Evolutionary conservation across 2,329 filamentous ascomycete genomes (phyloP), one percentile per base, ranked within the genome.

Genomic region (Shiraia sp.): DNA sequence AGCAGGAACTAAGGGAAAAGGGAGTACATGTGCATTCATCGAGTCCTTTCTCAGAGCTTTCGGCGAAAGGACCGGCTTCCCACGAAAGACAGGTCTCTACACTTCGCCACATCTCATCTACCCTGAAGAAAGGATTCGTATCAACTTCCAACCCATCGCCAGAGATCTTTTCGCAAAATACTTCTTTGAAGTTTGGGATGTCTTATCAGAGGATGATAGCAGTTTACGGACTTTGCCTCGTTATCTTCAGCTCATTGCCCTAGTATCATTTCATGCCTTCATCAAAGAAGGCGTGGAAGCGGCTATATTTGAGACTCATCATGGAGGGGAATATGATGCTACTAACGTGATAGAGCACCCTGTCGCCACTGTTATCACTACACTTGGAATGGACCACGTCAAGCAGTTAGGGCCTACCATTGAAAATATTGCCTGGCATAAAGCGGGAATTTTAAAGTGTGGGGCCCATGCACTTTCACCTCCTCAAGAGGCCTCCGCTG

Each of bases 1-100:
- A 17, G 80, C 85, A 16, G 86, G 86, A 4, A 89, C 85, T n/a
- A 89, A 89, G 65, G 86, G 86, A 4, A 90, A 89, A 68, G 86
- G 86, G 19, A 85, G 80, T 57, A 87, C 84, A 1, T 88, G 85
- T 59, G 85, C 84, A 27, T 87, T 85, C 51, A 75, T 81, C 42
- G 76, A 82, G 47, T 81, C 80, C 6, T 82, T 88, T 47, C 76
- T 89, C 31, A 69, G 73, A 12, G 73, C 73, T 37, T 78, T 82
- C 55, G 74, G 73, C 13, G 46, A 52, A 58, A 57, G 32, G 52
- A 53, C 4, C 40, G 61, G 40, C 8, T 52, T 14, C 55, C 17
- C 51, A 2, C 15, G 12, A 4, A 79, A 75, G 52, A 75, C 80
- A 27, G 85, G 85, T 10, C 76, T 87, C 23, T 86, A 85, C 71